Conservation (phyloP, 1,284 basidiomycete genomes). For the Kwoniella shivajii region DNA sequence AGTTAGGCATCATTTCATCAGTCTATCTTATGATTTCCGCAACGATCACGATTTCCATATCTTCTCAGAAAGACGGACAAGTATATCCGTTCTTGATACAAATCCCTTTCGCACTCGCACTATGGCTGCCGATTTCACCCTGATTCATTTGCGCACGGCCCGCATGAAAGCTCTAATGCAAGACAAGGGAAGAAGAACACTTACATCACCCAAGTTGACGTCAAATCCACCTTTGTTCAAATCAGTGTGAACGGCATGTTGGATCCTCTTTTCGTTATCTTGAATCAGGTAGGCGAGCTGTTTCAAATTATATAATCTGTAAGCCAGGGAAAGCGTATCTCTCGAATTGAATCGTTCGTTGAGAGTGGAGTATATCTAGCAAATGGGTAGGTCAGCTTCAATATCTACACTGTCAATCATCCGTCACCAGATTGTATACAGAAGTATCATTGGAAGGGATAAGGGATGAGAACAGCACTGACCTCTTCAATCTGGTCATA, state of each 20-base stretch:
- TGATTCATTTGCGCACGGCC: too few species aligned
- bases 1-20: background rate
- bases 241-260: conserved; percentile 60
- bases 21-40: too few species aligned
- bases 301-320: conserved; percentile 65
- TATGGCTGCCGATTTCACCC: too few species aligned
- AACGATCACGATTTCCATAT: background rate
- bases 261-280: conserved; percentile 62
- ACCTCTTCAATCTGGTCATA: conserved; percentile 4
- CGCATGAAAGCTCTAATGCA: too few species aligned
- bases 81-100: too few species aligned
- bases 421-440: too few species aligned
- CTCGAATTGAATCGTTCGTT: conserved; percentile 59
- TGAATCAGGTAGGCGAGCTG: conserved; percentile 65
- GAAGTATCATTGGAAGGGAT: too few species aligned
- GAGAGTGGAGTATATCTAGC: conserved; percentile 58
- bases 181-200: conserved; percentile 5
- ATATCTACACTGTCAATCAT: background rate
- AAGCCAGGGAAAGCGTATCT: conserved; percentile 60
- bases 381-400: background rate
- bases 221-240: conserved; percentile 59
- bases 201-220: conserved; percentile 37
- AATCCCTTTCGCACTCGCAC: too few species aligned
- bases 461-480: too few species aligned
- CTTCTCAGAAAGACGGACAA: background rate